Percentiles rank a stretch among this genome's conserved stretches.
Conservation (phyloP, 2,329 filamentous ascomycete species). For the Cryphonectria naterciae region DNA sequence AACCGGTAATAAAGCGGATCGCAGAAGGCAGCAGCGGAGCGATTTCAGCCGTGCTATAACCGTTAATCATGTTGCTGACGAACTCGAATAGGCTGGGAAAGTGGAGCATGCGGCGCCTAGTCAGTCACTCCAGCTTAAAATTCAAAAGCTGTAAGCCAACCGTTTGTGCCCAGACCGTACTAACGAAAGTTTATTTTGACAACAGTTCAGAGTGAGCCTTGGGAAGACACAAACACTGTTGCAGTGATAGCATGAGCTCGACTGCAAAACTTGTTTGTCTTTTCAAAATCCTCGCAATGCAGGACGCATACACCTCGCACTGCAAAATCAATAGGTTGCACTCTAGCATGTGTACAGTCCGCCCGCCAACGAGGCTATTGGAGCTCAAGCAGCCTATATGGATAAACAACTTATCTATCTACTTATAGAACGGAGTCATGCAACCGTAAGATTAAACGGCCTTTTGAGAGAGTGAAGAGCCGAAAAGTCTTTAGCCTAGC, state of each 20-base stretch:
- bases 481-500: not conserved
- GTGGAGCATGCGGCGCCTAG: not conserved
- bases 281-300: not conserved
- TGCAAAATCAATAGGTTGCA: not conserved
- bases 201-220: not conserved
- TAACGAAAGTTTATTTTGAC: not conserved
- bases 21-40: no score
- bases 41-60: no score
- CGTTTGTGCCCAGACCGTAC: not conserved
- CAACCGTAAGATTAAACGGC: not conserved
- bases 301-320: not conserved
- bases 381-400: not conserved
- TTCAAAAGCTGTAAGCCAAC: not conserved
- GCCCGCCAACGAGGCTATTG: not conserved
- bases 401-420: not conserved
- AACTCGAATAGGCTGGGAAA: not conserved
- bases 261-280: not conserved
- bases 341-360: not conserved
- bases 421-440: not conserved
- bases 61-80: no score
- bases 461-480: not conserved
- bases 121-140: not conserved
- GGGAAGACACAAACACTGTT: not conserved
- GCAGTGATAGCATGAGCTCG: not conserved
- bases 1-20: no score